phyloP scores from a whole-genome alignment of 2,329 filamentous ascomycete species.

The Colletotrichum liaoningense region DNA sequence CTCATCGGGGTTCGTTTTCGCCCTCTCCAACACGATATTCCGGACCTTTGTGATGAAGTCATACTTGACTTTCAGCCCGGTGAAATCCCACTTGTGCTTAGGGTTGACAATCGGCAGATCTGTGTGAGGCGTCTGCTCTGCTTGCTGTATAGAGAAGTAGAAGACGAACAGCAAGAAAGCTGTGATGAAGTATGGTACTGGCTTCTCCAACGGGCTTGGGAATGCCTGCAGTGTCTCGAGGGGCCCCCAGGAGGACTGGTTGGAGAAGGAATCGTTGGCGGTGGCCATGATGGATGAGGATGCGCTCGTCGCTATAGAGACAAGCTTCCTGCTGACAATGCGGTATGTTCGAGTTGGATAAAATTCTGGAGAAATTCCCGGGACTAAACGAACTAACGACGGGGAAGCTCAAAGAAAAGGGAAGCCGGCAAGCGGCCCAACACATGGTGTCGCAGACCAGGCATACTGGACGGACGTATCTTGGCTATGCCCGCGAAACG shows the following conservation, averaged over 20 bases:
- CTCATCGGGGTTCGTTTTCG: constrained; percentile 9
- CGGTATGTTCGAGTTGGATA: background rate
- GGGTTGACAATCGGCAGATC: constrained; percentile 12
- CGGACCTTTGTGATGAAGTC: constrained; percentile 18
- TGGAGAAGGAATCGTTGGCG: constrained; percentile 27
- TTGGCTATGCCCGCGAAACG: constrained; percentile 27
- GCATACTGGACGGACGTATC: constrained; percentile 27
- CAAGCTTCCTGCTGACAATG: background rate
- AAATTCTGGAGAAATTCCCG: background rate
- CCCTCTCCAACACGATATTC: constrained; percentile 6
- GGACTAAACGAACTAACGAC: background rate
- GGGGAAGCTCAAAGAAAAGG: constrained; percentile 30
- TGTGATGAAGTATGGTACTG: constrained; percentile 31
- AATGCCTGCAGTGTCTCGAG: constrained; percentile 30
- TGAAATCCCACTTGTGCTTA: constrained; percentile 21
- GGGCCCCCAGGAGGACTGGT: constrained; percentile 23
- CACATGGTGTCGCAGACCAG: constrained; percentile 10
- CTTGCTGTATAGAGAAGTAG: constrained; percentile 29
- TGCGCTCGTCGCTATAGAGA: background rate
- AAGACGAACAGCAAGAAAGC: constrained; percentile 27
- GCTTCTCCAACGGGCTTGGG: constrained; percentile 28
- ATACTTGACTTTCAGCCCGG: constrained; percentile 25
- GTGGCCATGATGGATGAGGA: constrained; percentile 26
- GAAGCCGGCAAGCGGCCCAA: constrained; percentile 23
- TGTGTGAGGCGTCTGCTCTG: constrained; percentile 6